A percentile compares a stretch with the other conserved stretches of the same genome.
Conservation (phyloP, 2,329 filamentous ascomycete species). For the Diaporthe ampelina region DNA sequence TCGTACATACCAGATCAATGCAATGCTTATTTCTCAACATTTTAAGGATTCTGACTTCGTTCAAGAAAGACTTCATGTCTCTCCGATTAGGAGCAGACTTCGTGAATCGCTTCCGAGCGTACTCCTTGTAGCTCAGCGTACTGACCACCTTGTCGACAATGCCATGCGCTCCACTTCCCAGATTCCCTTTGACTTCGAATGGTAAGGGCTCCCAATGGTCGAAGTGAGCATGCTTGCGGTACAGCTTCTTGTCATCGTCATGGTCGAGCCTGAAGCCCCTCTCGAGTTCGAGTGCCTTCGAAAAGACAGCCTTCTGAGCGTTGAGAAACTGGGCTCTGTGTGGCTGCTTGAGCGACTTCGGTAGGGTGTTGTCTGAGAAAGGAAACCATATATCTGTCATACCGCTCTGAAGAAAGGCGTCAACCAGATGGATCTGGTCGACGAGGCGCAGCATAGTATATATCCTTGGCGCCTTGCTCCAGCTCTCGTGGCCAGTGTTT, state of each 20-base stretch:
- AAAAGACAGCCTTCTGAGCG: background rate
- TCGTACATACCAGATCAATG: background rate
- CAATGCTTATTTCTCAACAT: background rate
- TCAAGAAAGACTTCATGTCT: background rate
- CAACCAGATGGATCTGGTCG: background rate
- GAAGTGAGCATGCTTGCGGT: background rate
- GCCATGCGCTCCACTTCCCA: background rate
- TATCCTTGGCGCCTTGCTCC: background rate
- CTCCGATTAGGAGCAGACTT: background rate
- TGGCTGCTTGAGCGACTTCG: background rate
- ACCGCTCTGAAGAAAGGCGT: background rate
- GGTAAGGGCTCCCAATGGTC: background rate
- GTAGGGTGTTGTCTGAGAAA: background rate
- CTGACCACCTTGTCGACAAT: background rate
- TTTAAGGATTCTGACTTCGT: background rate
- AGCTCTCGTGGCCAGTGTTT: background rate
- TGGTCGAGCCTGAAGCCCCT: background rate
- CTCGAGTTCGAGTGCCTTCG: background rate
- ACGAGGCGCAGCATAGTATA: background rate
- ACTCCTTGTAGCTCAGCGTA: background rate
- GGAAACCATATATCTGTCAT: background rate
- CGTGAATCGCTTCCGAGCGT: background rate
- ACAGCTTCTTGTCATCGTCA: background rate
- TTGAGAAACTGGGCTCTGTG: background rate
- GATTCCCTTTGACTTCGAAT: background rate